phyloP scores from a whole-genome alignment of 768 basidiomycete species.

The Tulasnella sp. region DNA sequence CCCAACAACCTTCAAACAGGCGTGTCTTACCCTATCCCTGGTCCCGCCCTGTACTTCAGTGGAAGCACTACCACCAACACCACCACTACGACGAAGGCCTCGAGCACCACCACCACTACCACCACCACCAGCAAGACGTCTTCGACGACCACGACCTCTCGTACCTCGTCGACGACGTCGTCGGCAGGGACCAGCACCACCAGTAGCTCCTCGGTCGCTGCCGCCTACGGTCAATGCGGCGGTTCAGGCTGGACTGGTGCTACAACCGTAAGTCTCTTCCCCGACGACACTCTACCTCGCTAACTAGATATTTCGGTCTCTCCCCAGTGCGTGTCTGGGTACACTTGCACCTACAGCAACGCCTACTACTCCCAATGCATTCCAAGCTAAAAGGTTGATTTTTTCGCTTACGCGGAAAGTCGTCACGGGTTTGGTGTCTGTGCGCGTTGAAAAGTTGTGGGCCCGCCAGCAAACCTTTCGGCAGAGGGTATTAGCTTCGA shows the following conservation, averaged over 20 bases:
- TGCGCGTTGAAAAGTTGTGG: background rate
- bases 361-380: slow-evolving; percentile 54
- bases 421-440: background rate
- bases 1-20: slow-evolving; percentile 28
- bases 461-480: background rate
- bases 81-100: too few species aligned
- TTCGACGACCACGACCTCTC: background rate
- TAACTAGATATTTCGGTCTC: background rate
- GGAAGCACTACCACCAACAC: background rate
- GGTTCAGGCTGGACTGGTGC: slow-evolving; percentile 17
- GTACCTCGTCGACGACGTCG: too few species aligned
- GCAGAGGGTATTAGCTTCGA: background rate
- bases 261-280: background rate
- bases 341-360: slow-evolving; percentile 43
- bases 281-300: background rate
- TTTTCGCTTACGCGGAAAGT: background rate
- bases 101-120: too few species aligned
- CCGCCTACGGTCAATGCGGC: slow-evolving; percentile 22
- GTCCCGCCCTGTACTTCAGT: slow-evolving; percentile 40
- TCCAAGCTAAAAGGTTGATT: slow-evolving; percentile 32
- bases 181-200: slow-evolving; percentile 10
- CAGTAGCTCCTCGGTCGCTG: background rate
- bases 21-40: slow-evolving; percentile 44
- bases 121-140: background rate
- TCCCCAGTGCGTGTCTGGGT: slow-evolving; percentile 43